Conservation (phyloP, 2,329 filamentous ascomycete genomes). For the Cladorrhinum sp. region DNA sequence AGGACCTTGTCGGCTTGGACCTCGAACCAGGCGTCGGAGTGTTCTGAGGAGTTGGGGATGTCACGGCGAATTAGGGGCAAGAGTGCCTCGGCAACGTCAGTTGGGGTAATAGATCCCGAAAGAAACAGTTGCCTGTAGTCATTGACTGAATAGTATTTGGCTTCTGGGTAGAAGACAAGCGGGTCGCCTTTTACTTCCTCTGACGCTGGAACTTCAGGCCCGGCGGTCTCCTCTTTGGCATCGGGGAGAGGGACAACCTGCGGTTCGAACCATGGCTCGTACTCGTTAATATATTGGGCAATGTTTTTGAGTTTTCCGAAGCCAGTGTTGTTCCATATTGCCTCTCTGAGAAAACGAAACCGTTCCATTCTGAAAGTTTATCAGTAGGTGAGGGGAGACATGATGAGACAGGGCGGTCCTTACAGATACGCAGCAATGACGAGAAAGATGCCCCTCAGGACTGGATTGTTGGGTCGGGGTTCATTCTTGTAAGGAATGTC, state of each 20-base stretch:
- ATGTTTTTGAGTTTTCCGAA: slow-evolving; percentile 57
- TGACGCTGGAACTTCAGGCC: neutral
- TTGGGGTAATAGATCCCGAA: slow-evolving; percentile 44
- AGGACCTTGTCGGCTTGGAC: slow-evolving; percentile 41
- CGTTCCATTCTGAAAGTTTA: slow-evolving; percentile 47
- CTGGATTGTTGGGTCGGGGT: slow-evolving; percentile 50
- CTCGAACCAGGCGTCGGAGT: slow-evolving; percentile 46
- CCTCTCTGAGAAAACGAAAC: slow-evolving; percentile 50
- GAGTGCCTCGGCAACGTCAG: slow-evolving; percentile 44
- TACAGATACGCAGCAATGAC: slow-evolving; percentile 54
- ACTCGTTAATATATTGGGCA: slow-evolving; percentile 49
- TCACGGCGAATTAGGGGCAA: slow-evolving; percentile 45
- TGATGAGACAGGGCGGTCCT: slow-evolving; percentile 25
- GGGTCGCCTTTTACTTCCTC: slow-evolving; percentile 13
- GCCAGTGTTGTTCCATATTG: slow-evolving; percentile 62
- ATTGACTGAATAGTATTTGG: slow-evolving; percentile 44
- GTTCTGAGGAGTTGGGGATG: slow-evolving; percentile 35
- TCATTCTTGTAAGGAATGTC: slow-evolving; percentile 44
- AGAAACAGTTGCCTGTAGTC: slow-evolving; percentile 46
- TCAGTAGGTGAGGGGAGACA: slow-evolving; percentile 14
- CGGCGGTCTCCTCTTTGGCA: neutral
- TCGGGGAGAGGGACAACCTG: slow-evolving; percentile 40
- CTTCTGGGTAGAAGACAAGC: slow-evolving; percentile 14
- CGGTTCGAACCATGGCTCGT: slow-evolving; percentile 46
- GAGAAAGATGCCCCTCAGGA: slow-evolving; percentile 53